Conservation (phyloP, 805 yeast species). For the Maudiozyma turicensis region DNA sequence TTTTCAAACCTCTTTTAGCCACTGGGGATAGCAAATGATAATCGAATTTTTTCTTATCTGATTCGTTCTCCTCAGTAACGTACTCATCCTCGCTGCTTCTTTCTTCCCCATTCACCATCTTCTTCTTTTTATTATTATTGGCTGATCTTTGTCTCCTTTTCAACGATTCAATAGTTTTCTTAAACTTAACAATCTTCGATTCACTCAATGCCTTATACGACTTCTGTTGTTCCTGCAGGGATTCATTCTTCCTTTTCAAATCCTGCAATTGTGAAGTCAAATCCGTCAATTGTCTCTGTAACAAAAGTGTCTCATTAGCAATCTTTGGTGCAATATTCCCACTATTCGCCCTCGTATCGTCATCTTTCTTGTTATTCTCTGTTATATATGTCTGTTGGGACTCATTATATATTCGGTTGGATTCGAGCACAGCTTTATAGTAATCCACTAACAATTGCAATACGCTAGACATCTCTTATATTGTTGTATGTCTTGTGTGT, state of each 20-base stretch:
- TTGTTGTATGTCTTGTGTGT: neutral
- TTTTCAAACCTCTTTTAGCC: slow-evolving; percentile 4
- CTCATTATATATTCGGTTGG: slow-evolving; percentile 19
- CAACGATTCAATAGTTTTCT: slow-evolving; percentile 23
- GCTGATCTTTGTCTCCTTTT: slow-evolving; percentile 7
- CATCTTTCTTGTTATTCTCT: neutral
- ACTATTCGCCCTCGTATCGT: neutral
- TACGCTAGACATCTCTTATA: slow-evolving; percentile 14
- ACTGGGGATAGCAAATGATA: slow-evolving; percentile 22
- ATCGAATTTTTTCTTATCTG: slow-evolving; percentile 6
- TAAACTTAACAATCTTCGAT: slow-evolving; percentile 24
- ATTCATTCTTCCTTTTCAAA: slow-evolving; percentile 25
- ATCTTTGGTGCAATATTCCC: slow-evolving; percentile 5
- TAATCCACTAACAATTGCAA: slow-evolving; percentile 21
- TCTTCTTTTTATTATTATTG: neutral
- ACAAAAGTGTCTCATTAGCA: slow-evolving; percentile 25
- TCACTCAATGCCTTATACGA: slow-evolving; percentile 25
- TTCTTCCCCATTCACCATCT: neutral
- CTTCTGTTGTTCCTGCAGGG: slow-evolving; percentile 25
- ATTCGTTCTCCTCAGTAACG: slow-evolving; percentile 6
- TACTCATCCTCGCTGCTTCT: neutral
- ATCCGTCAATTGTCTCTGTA: slow-evolving; percentile 30
- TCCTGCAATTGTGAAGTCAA: slow-evolving; percentile 27
- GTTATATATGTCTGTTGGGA: neutral
- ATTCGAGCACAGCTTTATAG: slow-evolving; percentile 21